Base-by-base conservation (phyloP, 1,284 basidiomycete species). In the Meripilus lineatus region DNA sequence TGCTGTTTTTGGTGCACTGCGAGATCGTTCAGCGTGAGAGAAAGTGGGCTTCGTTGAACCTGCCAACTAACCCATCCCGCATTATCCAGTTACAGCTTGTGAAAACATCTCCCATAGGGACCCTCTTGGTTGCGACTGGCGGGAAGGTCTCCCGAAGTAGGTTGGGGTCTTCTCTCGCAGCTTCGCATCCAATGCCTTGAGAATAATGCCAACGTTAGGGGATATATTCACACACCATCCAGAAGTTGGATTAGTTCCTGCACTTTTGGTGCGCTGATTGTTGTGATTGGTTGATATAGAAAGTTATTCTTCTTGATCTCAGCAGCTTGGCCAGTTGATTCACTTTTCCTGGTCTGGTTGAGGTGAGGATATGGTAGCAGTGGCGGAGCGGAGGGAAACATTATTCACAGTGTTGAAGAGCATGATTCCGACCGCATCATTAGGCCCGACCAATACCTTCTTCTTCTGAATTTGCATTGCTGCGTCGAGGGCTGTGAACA, bases 401-500 rank as follows among this genome's bases (percentile, higher is more conserved):
- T 22, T 20, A 57, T 82, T 72, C 59, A 95, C 92, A 44, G 93
- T 93, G 53, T 98, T 97, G 69, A 88, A 99, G 15, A 98, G 67
- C 55, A 98, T 59, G 32, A 98, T 84, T 2, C 94, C 95, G 35
- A 94, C 84, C 32, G 81, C 80, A 58, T 97, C 93, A 50, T 81
- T 83, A 1, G 93, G 93, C 1, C 89, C 89, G 1, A 83, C 81
- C 36, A 95, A 72, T 24, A 94, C 87, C 65, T 97, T 97, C 58
- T 79, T 82, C 68, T 93, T 91, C 69, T 92, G 80, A 20, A 95
- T 82, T 55, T 86, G 78, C 63, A 87, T 77, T 0, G 90, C 90
- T 2, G 85, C 87, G 51, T 93, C 81, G 17, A 97, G 73, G 0
- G 91, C 89, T 6, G 69, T 67, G 45, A 77, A 75, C 3, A 89